Conservation (phyloP, 2,329 filamentous ascomycete species). For the Sporothrix mexicana region DNA sequence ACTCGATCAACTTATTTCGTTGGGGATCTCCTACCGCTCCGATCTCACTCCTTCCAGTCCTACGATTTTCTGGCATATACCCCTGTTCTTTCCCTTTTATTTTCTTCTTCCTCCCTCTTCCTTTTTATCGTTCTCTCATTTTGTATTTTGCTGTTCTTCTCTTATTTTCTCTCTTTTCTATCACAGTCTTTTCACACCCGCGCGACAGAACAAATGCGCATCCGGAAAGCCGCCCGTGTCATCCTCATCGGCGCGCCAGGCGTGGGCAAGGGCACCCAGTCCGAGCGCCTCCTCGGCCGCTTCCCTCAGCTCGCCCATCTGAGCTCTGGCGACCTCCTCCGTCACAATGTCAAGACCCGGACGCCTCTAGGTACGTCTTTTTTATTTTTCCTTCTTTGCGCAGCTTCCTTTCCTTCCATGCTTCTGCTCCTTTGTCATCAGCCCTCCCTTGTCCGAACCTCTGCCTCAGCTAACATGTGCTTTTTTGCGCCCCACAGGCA, state of each 20-base stretch:
- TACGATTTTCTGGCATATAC: neutral
- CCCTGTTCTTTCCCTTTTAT: neutral
- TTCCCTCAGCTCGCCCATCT: conserved; percentile 91
- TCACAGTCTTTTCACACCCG: neutral
- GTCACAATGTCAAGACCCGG: conserved; percentile 87
- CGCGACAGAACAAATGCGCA: conserved; percentile 57
- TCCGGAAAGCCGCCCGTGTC: conserved; percentile 83
- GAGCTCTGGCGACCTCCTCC: conserved; percentile 89
- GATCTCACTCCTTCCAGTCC: neutral
- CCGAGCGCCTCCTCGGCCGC: conserved; percentile 80
- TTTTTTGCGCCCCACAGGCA: conserved; percentile 60
- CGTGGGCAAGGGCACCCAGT: conserved; percentile 96
- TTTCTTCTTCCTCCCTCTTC: neutral
- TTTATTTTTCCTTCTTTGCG: neutral
- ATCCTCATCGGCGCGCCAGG: conserved; percentile 96
- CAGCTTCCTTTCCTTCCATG: conserved; percentile 20
- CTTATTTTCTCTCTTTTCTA: neutral
- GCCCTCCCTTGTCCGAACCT: neutral
- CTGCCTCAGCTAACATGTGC: conserved; percentile 16
- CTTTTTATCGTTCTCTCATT: neutral
- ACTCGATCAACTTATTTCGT: conserved; percentile 25
- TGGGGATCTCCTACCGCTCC: conserved; percentile 23
- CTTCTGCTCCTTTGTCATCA: neutral
- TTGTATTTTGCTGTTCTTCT: too few species aligned
- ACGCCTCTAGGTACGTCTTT: conserved; percentile 76